Base-by-base conservation (phyloP, 2,329 filamentous ascomycete genomes). In the Lachnellula subtilissima region DNA sequence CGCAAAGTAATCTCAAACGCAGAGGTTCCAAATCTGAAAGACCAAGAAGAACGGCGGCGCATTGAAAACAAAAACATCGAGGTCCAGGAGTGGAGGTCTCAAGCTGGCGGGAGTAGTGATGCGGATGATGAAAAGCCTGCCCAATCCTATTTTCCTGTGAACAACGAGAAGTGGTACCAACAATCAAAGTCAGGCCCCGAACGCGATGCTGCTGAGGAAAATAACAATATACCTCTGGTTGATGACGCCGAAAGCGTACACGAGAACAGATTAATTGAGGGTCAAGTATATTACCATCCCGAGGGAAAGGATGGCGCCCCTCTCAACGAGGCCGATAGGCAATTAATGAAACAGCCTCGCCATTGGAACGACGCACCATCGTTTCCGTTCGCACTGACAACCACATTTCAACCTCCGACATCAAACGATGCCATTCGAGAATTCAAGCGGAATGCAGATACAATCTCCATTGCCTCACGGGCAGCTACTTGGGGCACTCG, bases 401-500 rank as follows among this genome's bases (percentile, higher is more conserved):
- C 67, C 12, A 65, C 64, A 32, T 74, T 73, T 42, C 76, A 79
- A 54, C 76, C 77, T 17, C 62, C 68, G 36, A 78, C 76, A 3
- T 74, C 78, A 0, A 78, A 76, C 53, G 75, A 76, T 25, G 78
- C 77, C 8, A 79, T 80, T 61, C 72, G 70, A 68, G 70, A 72
- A 37, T 80, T 75, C 65, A 69, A 69, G 19, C 61, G 66, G 39
- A 70, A 73, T 55, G 72, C 76, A 4, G 76, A 78, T 54, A 73
- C 76, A 28, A 70, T 78, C 28, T 86, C 84, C 0, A 74, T 85
- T 11, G 70, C 84, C 9, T 87, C 84, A 2, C 75, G 81, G 59
- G 79, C 84, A 14, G 86, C 86, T 17, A 90, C 87, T 0, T 85
- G 87, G 77, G 87, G 87, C 15, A 90, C 87, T 1, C 79, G 83